Evolutionary conservation across 108 stramenopile species (phyloP).

Genomic region (Skeletonema costatum): DNA sequence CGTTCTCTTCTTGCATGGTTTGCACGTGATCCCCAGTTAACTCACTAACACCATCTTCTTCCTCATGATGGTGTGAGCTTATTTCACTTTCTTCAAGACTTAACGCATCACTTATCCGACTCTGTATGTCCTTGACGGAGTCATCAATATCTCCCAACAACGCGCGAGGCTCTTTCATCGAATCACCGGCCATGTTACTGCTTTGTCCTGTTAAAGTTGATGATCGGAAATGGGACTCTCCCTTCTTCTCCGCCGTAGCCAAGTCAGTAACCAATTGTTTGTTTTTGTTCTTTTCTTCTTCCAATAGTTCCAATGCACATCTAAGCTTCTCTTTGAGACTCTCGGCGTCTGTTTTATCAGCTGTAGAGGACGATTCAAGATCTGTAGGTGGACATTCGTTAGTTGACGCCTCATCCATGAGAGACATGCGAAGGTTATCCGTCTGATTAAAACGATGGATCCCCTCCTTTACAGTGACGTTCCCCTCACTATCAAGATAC

Average conservation of each 20-base stretch:
- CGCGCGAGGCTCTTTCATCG: background rate
- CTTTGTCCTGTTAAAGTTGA: background rate
- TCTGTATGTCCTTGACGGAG: background rate
- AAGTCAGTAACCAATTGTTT: background rate
- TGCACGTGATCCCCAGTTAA: background rate
- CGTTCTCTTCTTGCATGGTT: conserved; percentile 8
- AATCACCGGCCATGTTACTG: background rate
- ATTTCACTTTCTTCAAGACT: conserved; percentile 1
- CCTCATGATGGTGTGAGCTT: background rate
- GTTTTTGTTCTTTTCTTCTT: background rate
- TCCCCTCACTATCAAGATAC: background rate
- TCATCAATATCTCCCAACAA: background rate
- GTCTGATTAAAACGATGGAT: background rate
- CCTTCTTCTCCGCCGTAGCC: background rate
- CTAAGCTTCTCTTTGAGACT: background rate
- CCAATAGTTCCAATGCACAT: background rate
- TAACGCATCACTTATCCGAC: background rate
- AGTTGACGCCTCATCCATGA: background rate
- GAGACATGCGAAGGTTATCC: background rate
- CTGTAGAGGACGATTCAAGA: background rate
- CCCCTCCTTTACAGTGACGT: background rate
- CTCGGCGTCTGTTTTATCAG: background rate
- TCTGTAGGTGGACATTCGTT: too few species aligned
- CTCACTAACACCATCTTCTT: conserved; percentile 8
- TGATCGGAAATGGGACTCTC: background rate